Conservation (phyloP, 495 filamentous ascomycete genomes). For the Trichoderma reesei region DNA sequence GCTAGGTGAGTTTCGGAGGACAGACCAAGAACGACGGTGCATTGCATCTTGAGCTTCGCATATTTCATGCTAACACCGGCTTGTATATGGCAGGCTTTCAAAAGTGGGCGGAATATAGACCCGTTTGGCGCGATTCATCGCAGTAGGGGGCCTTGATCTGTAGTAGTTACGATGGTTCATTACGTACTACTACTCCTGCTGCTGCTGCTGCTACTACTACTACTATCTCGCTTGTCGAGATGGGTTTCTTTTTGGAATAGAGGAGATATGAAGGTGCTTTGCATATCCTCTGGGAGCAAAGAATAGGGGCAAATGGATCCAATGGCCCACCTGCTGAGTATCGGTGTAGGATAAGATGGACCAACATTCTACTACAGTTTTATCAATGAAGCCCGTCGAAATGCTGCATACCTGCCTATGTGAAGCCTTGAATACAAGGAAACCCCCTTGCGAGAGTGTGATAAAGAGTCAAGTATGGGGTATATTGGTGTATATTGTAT, state of each 20-base stretch:
- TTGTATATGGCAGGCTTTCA: slow-evolving; percentile 29
- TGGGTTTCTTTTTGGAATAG: too few relatives aligned
- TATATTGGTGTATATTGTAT: too few relatives aligned
- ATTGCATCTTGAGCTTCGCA: not conserved
- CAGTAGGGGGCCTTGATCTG: not conserved
- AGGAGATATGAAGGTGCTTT: too few relatives aligned
- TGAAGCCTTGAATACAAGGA: too few relatives aligned
- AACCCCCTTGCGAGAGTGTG: too few relatives aligned
- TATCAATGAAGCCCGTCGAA: too few relatives aligned
- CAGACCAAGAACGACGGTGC: not conserved
- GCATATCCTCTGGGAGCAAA: not conserved
- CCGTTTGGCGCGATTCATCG: slow-evolving; percentile 33
- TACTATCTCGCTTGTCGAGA: too few relatives aligned
- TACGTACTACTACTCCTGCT: too few relatives aligned
- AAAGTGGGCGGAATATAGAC: slow-evolving; percentile 40
- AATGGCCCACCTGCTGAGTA: not conserved
- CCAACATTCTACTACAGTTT: not conserved
- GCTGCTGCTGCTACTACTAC: too few relatives aligned
- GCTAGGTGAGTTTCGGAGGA: slow-evolving; percentile 26
- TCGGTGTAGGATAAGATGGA: not conserved
- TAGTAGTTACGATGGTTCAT: not conserved
- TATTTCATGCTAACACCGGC: not conserved
- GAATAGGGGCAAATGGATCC: not conserved
- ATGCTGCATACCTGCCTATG: too few relatives aligned
- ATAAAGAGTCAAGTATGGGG: too few relatives aligned